Evolutionary conservation across 2,329 filamentous ascomycete species (phyloP).

Genomic region (Fusarium ambrosium): DNA sequence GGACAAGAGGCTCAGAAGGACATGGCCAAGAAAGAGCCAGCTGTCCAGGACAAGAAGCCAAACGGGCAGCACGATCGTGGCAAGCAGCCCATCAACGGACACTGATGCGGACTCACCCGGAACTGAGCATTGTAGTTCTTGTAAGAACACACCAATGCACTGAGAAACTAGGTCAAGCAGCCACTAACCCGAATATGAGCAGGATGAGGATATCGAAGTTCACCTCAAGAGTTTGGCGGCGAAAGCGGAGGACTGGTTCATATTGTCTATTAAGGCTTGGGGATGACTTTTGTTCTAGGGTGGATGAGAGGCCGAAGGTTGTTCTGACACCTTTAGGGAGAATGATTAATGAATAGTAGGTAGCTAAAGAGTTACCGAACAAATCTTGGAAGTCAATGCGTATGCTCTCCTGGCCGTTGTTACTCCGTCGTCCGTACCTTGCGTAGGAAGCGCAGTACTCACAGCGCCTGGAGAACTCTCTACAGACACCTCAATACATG

Average conservation of each 20-base stretch:
- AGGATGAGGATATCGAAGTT: neutral
- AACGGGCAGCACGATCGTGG: neutral
- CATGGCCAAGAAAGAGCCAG: neutral
- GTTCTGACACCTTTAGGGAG: neutral
- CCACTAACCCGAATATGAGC: neutral
- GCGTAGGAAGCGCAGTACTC: too few species aligned
- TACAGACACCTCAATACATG: neutral
- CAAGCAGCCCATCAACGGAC: neutral
- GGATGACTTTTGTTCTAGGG: neutral
- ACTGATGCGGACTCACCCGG: neutral
- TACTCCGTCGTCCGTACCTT: too few species aligned
- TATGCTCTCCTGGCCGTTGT: neutral
- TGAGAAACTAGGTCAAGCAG: neutral
- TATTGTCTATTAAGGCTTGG: neutral
- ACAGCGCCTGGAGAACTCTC: neutral
- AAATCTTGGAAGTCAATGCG: neutral
- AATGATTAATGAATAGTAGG: neutral
- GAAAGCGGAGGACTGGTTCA: neutral
- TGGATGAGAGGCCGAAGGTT: neutral
- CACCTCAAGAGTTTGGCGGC: neutral
- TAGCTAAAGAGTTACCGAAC: neutral
- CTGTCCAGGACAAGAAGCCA: neutral
- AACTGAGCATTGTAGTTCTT: neutral
- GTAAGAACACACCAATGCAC: neutral
- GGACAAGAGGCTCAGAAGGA: neutral